A percentile compares a stretch with the other conserved stretches of the same genome.
These are phyloP conservation scores for Cudoniella acicularis DNA, from an alignment of 495 filamentous ascomycete genomes.

Conservation along the genomic window DNA sequence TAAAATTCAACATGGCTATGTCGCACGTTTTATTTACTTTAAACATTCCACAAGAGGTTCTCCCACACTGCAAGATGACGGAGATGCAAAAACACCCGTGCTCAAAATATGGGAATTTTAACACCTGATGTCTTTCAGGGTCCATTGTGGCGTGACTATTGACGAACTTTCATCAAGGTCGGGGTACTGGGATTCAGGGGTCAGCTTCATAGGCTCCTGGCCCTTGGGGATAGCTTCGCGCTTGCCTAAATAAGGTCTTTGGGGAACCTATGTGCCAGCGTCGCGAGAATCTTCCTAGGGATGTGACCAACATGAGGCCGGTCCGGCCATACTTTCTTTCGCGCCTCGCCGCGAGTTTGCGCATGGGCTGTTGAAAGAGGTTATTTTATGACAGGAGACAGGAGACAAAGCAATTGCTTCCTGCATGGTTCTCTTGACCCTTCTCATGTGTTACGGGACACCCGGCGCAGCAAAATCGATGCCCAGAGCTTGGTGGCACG, in stretches of 20 bases:
- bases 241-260: not conserved
- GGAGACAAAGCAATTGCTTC: too few relatives aligned
- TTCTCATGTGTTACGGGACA: too few relatives aligned
- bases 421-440: too few relatives aligned
- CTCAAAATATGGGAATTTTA: not conserved
- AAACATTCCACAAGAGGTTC: not conserved
- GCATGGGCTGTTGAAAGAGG: not conserved
- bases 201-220: not conserved
- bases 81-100: not conserved
- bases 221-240: not conserved
- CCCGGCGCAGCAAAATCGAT: too few relatives aligned
- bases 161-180: not conserved
- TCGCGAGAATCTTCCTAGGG: not conserved
- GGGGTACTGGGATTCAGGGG: not conserved
- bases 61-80: not conserved
- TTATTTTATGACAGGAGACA: too few relatives aligned
- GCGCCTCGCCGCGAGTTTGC: not conserved
- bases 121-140: not conserved
- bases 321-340: not conserved
- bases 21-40: not conserved
- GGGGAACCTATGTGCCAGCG: not conserved
- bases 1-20: conserved; percentile 7
- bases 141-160: not conserved
- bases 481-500: too few relatives aligned
- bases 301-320: not conserved